Percentiles rank a stretch among this genome's conserved stretches.
Evolutionary conservation across 306 rosid genomes (phyloP).

Genomic region (Prunus salicina): DNA sequence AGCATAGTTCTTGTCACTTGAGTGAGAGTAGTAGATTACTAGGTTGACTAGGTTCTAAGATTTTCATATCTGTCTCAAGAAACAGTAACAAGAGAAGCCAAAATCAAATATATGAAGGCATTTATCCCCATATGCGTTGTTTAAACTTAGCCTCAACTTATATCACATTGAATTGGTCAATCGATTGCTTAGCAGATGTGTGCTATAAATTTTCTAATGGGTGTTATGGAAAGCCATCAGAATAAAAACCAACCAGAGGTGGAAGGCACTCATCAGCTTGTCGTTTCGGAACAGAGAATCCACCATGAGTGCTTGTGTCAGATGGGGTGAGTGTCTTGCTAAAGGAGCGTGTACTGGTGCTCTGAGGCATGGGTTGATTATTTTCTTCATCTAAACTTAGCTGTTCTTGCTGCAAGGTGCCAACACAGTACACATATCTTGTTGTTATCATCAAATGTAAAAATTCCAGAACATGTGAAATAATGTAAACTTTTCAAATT

Average conservation of each 20-base stretch:
- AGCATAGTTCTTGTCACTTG: background rate
- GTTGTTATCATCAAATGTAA: slow-evolving; percentile 4
- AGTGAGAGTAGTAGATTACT: background rate
- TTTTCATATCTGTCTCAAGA: background rate
- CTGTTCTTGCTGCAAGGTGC: slow-evolving; percentile 38
- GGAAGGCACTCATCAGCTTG: slow-evolving; percentile 58
- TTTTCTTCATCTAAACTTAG: slow-evolving; percentile 16
- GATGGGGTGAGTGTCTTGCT: slow-evolving; percentile 62
- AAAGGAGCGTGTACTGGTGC: slow-evolving; percentile 18
- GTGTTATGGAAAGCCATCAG: slow-evolving; percentile 2
- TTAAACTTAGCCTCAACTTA: too few species aligned
- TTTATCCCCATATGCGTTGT: too few species aligned
- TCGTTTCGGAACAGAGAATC: slow-evolving; percentile 60
- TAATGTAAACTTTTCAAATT: slow-evolving; percentile 1
- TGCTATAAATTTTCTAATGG: background rate
- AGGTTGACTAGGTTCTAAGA: background rate
- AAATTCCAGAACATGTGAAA: slow-evolving; percentile 1
- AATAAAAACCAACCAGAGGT: slow-evolving; percentile 54
- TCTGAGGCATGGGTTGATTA: slow-evolving; percentile 17
- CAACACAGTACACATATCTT: slow-evolving; percentile 5
- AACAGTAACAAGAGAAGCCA: background rate
- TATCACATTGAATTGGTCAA: background rate
- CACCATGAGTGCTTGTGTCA: slow-evolving; percentile 73
- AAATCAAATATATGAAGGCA: background rate
- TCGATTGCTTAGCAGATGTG: background rate